Base-by-base conservation (phyloP, 805 yeast genomes). In the Starmerella bombi region DNA sequence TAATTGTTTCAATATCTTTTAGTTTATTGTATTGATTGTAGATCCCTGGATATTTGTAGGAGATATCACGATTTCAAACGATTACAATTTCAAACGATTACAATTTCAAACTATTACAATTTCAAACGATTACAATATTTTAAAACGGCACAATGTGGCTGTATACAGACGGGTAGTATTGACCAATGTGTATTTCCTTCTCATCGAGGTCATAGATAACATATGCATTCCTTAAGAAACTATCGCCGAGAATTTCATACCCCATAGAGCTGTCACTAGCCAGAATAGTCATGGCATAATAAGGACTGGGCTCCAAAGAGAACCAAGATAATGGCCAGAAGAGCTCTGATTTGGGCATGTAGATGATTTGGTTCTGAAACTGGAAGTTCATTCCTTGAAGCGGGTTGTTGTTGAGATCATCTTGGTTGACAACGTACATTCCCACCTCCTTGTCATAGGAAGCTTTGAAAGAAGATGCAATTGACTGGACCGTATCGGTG, bases 151-250 rank as follows among this genome's bases (percentile, higher is more conserved):
- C 46, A 21, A 45, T 39, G 25, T 47, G 44, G 23, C 35, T 41
- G 19, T 33, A 18, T 8, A 23, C 21, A 4, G 52, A 40, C 3
- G 48, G 43, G 21, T 21, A 38, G 32, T 41, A 48, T 30, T 48
- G 54, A 12, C 56, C 79, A 34, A 76, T 48, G 3, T 75, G 70
- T 19, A 75, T 62, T 49, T 68, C 63, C 27, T 56, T 56, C 41
- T 62, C 65, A 15, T 72, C 80, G 38, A 75, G 59, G 53, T 77
- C 77, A 53, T 67, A 73, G 15, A 74, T 75, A 16, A 70, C 63
- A 51, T 76, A 77, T 3, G 74, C 74, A 36, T 65, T 64, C 42
- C 77, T 62, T 44, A 77, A 58, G 48, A 76, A 67, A 42, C 66
- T 67, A 50, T 74, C 79, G 15, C 82, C 83, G 22, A 77, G 60